phyloP scores from a whole-genome alignment of 2,329 filamentous ascomycete species.

The Colletotrichum acutatum region DNA sequence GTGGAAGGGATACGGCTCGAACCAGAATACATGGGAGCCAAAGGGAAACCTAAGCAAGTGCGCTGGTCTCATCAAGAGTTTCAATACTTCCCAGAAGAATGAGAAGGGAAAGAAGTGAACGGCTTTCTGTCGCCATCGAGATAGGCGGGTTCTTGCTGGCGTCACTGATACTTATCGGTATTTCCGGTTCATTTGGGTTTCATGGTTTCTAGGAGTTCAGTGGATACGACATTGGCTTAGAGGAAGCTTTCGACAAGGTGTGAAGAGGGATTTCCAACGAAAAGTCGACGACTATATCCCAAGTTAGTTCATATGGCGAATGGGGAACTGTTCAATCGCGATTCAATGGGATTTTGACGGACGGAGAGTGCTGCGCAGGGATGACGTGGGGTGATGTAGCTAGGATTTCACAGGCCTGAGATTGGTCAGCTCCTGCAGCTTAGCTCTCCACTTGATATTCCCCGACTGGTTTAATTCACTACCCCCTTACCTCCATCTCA shows the following conservation, averaged over 20 bases:
- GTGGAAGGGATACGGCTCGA: conserved; percentile 59
- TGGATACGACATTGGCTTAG: background rate
- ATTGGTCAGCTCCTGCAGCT: conserved; percentile 2
- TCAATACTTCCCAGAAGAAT: background rate
- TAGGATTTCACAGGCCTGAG: background rate
- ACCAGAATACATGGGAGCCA: conserved; percentile 66
- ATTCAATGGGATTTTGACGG: background rate
- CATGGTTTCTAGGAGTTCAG: background rate
- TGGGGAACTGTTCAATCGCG: background rate
- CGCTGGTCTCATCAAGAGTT: conserved; percentile 42
- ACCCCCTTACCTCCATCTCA: conserved; percentile 17
- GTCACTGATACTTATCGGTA: background rate
- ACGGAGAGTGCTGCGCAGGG: background rate
- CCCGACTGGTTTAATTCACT: conserved; percentile 23
- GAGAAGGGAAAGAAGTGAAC: background rate
- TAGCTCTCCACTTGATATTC: conserved; percentile 24
- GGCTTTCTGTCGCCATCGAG: background rate
- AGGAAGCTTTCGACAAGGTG: background rate
- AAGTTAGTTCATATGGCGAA: background rate
- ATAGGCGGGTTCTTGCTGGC: background rate
- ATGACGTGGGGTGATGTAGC: background rate
- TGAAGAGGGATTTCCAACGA: background rate
- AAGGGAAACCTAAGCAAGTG: conserved; percentile 56
- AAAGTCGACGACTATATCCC: background rate
- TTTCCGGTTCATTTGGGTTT: background rate